Evolutionary conservation across 192 early-diverging fungal genomes (phyloP).

Genomic region (Coemansia sp.): DNA sequence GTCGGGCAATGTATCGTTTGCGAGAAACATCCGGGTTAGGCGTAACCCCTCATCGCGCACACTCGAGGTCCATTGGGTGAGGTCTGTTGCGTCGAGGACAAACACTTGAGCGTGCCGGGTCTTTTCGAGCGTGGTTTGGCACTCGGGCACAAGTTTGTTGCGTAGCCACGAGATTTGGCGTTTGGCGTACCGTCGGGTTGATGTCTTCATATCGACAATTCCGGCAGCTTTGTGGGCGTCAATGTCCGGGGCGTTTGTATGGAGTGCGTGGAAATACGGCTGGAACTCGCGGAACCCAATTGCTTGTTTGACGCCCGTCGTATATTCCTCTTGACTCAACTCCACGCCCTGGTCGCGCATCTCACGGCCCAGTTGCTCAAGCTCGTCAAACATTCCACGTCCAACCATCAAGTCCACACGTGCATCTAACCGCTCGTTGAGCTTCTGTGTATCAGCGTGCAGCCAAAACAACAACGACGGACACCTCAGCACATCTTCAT

Average conservation of each 20-base stretch:
- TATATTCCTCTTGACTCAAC: constrained; percentile 2
- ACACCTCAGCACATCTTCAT: constrained; percentile 57
- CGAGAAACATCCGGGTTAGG: constrained; percentile 53
- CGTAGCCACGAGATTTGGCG: constrained; percentile 52
- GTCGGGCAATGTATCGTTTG: constrained; percentile 12
- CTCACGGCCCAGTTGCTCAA: constrained; percentile 39
- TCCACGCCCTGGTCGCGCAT: background rate
- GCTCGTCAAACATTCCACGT: constrained; percentile 58
- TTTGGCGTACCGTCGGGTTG: constrained; percentile 87
- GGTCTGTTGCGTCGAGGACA: constrained; percentile 68
- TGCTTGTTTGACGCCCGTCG: constrained; percentile 27
- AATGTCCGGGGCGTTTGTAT: background rate
- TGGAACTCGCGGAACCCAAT: constrained; percentile 90
- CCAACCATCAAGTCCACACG: constrained; percentile 88
- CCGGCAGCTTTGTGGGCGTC: constrained; percentile 56
- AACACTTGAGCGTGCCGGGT: constrained; percentile 50
- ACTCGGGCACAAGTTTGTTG: constrained; percentile 52
- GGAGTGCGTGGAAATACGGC: constrained; percentile 58
- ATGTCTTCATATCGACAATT: constrained; percentile 80
- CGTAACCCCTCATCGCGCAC: constrained; percentile 57
- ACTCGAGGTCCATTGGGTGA: constrained; percentile 58
- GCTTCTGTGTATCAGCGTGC: constrained; percentile 63
- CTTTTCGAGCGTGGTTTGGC: constrained; percentile 33
- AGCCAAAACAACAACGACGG: constrained; percentile 85
- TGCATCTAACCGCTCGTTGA: constrained; percentile 78